These are phyloP conservation scores for Trichoderma erinaceum DNA, from an alignment of 495 filamentous ascomycete species.

Conservation along the genomic window DNA sequence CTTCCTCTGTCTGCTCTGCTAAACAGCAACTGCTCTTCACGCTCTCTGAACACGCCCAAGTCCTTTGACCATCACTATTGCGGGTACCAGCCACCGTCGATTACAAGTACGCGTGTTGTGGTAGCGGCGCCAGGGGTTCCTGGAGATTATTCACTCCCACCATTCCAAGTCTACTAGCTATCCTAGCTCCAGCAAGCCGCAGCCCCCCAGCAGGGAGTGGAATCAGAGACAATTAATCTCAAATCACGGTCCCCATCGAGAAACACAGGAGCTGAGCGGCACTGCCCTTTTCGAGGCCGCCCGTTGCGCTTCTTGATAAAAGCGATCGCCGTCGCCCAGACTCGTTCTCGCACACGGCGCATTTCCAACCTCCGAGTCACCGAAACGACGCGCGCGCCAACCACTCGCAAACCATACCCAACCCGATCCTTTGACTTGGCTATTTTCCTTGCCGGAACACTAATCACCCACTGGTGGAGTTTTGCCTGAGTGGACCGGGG, in stretches of 20 bases:
- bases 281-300: not conserved
- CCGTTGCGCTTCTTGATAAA: not conserved
- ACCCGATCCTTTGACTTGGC: not conserved
- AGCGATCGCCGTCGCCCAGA: not conserved
- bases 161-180: not conserved
- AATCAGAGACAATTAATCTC: not conserved
- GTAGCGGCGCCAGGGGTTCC: not conserved
- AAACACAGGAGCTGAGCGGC: not conserved
- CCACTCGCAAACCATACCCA: not conserved
- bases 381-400: constrained; percentile 7
- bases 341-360: not conserved
- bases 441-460: not conserved
- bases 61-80: not conserved
- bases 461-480: constrained; percentile 3
- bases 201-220: not conserved
- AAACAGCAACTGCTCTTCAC: too few species aligned
- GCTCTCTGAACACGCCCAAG: too few species aligned
- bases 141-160: not conserved
- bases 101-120: not conserved
- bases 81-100: not conserved
- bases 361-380: not conserved
- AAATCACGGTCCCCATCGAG: not conserved
- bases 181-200: not conserved
- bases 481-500: not conserved
- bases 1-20: not conserved